Evolutionary conservation across 805 yeast species (phyloP), one percentile per base, ranked within the genome.

Genomic region (Saturnispora dispora): DNA sequence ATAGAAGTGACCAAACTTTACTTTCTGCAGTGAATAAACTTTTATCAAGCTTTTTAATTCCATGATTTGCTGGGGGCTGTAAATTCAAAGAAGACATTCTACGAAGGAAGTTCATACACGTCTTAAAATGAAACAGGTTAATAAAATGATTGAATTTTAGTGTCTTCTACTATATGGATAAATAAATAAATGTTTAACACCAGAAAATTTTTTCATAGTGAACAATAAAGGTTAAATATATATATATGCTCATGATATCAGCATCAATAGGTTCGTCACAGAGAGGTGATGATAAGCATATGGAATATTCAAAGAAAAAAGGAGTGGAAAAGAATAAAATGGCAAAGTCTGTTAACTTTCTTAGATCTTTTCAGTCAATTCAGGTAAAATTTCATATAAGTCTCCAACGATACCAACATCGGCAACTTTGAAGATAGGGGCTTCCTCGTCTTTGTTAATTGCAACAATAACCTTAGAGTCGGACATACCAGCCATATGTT

Each of bases 401-500:
- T 93, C 99, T 22, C 93, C 96, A 46, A 88, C 93, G 50, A 93
- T 71, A 4, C 96, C 95, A 54, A 83, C 72, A 68, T 93, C 98
- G 17, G 98, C 93, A 48, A 85, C 80, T 59, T 85, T 88, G 75
- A 88, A 90, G 47, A 91, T 88, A 2, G 99, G 95, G 9, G 96
- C 89, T 55, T 91, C 97, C 51, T 85, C 87, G 67, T 90, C 96
- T 70, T 88, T 91, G 71, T 91, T 91, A 55, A 91, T 87, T 39
- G 96, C 96, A 32, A 89, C 97, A 66, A 91, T 88, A 35, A 83
- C 81, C 72, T 89, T 91, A 42, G 96, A 79, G 65, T 91, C 97
- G 70, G 90, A 91, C 97, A 91, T 91, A 57, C 99, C 99, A 1
- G 99, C 99, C 62, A 93, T 73, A 71, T 91, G 99, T 72, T 91